Conservation (phyloP, 2,329 filamentous ascomycete species). For the Xylariaceae sp. region DNA sequence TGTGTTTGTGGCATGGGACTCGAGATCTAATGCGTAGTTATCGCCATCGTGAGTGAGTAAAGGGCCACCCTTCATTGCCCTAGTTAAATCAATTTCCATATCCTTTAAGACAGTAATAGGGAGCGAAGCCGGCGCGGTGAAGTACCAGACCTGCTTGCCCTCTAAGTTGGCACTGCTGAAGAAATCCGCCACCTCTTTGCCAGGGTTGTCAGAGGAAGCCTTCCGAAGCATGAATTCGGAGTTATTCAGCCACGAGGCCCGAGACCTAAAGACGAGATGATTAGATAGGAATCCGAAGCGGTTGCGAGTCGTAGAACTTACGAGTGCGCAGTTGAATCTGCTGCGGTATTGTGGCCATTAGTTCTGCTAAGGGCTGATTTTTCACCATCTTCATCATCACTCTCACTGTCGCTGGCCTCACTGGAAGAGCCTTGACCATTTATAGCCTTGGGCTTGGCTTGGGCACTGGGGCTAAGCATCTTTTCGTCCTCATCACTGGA, state of each 20-base stretch:
- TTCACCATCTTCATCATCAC: constrained; percentile 19
- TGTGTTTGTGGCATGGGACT: constrained; percentile 47
- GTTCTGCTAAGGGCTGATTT: constrained; percentile 20
- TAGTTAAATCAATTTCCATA: constrained; percentile 57
- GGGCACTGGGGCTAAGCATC: constrained; percentile 8
- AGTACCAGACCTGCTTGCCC: constrained; percentile 77
- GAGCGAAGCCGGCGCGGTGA: constrained; percentile 66
- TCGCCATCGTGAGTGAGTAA: constrained; percentile 61
- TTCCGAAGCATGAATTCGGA: constrained; percentile 54
- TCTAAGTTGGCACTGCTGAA: constrained; percentile 56
- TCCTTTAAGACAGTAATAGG: constrained; percentile 64
- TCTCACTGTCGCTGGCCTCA: constrained; percentile 13
- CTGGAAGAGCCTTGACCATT: constrained; percentile 1
- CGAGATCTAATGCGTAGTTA: constrained; percentile 57
- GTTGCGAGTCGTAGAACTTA: constrained; percentile 17
- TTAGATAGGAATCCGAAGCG: not conserved
- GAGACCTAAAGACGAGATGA: constrained; percentile 21
- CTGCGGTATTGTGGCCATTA: constrained; percentile 17
- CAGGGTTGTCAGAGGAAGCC: constrained; percentile 38
- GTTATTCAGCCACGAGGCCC: constrained; percentile 42
- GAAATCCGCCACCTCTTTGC: constrained; percentile 48
- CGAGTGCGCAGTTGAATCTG: constrained; percentile 22
- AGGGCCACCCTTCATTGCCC: constrained; percentile 47
- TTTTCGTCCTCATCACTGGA: constrained; percentile 28
- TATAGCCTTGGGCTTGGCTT: not conserved